Evolutionary conservation across 192 early-diverging fungal genomes (phyloP).

Genomic region (Kappamyces sp.): DNA sequence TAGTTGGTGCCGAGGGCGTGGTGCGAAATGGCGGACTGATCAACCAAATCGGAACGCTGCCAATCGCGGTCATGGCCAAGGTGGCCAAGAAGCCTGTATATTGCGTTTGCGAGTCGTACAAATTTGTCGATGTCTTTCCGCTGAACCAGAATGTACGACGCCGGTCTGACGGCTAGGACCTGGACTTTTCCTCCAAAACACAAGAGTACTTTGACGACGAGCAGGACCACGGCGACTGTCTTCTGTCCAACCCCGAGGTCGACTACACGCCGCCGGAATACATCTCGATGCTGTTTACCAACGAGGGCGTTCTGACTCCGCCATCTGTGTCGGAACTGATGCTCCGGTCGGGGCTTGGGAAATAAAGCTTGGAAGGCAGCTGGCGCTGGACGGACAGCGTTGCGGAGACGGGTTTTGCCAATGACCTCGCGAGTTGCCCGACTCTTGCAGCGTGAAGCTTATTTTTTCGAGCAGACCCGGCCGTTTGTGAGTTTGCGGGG

Average conservation of each 20-base stretch:
- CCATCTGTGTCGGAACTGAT: conserved; percentile 55
- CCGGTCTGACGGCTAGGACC: conserved; percentile 38
- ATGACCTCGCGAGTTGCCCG: conserved; percentile 40
- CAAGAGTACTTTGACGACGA: conserved; percentile 10
- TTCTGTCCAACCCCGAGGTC: conserved; percentile 62
- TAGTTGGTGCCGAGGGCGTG: conserved; percentile 94
- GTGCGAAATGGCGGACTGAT: conserved; percentile 96
- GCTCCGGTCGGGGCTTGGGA: neutral
- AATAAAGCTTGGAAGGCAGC: no score
- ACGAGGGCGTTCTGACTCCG: conserved; percentile 87
- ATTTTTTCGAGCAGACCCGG: conserved; percentile 18
- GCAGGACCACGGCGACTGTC: conserved; percentile 9
- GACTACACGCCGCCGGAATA: conserved; percentile 93
- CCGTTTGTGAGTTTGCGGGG: conserved; percentile 25
- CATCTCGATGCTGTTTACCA: conserved; percentile 83
- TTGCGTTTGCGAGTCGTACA: conserved; percentile 93
- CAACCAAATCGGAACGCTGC: conserved; percentile 96
- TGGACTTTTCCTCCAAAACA: conserved; percentile 27
- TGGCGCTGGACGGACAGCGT: no score
- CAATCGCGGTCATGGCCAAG: conserved; percentile 90
- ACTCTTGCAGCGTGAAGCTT: conserved; percentile 34
- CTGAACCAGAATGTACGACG: conserved; percentile 68
- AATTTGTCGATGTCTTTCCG: conserved; percentile 93
- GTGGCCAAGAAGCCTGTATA: conserved; percentile 94
- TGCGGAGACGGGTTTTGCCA: no score